Evolutionary conservation across 345 rosid genomes (phyloP), one percentile per base, ranked within the genome.

Genomic region (Bruguiera gymnorhiza): DNA sequence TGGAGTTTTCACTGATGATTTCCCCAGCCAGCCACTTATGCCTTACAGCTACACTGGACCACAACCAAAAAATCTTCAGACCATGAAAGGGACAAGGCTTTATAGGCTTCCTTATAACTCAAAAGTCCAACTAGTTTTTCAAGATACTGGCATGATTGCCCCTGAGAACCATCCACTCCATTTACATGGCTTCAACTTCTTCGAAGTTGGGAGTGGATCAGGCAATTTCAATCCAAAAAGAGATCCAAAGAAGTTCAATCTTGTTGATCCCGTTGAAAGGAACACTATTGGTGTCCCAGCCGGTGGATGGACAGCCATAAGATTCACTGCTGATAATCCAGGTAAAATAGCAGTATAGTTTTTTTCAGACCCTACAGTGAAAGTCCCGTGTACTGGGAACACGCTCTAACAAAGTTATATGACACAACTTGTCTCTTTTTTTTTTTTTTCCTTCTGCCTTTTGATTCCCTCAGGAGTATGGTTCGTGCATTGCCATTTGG

Each of bases 211-310:
- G 8, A 84, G 80, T 21, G 97, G 98, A 65, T 58, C 85, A 13
- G 97, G 97, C 34, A 92, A 95, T 69, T 95, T 75, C 53, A 82
- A 88, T 68, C 77, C 86, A 1, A 89, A 83, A 56, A 81, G 64
- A 30, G 96, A 90, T 65, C 83, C 88, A 0, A 78, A 76, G 64
- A 92, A 79, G 21, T 90, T 95, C 63, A 92, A 92, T 70, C 86
- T 95, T 36, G 84, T 86, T 6, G 99, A 95, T 71, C 97, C 99
- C 2, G 96, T 95, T 24, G 99, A 95, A 75, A 84, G 99, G 76
- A 95, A 92, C 84, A 95, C 99, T 2, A 72, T 90, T 15, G 93
- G 97, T 15, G 97, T 88, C 30, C 97, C 98, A 19, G 70, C 97
- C 6, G 98, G 99, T 36, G 99, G 99, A 43, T 95, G 97, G 98